Conservation (phyloP, 192 early-diverging fungal genomes). For the Linnemannia elongata region DNA sequence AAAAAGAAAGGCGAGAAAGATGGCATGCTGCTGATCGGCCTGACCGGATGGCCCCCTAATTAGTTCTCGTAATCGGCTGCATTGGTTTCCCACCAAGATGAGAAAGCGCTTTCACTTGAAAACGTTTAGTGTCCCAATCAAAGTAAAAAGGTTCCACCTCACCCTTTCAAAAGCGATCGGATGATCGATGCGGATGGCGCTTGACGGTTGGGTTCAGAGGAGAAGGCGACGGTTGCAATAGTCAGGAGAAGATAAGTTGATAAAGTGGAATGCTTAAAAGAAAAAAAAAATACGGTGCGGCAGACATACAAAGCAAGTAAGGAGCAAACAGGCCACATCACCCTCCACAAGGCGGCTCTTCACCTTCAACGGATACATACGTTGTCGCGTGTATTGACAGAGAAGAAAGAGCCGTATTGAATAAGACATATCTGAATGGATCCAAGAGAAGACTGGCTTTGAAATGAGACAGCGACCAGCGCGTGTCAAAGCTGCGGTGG, state of each 20-base stretch:
- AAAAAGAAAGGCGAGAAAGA: neutral
- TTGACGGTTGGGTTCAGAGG: neutral
- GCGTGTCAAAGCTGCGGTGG: neutral
- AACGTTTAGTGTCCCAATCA: neutral
- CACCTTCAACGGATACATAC: neutral
- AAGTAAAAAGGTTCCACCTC: neutral
- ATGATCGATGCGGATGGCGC: neutral
- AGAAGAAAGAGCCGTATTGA: neutral
- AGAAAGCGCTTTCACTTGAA: neutral
- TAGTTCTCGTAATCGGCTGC: neutral
- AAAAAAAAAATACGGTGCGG: neutral
- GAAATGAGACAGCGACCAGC: neutral
- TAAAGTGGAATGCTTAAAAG: neutral
- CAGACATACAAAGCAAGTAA: neutral
- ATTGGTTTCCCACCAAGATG: neutral
- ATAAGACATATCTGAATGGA: neutral
- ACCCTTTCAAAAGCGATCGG: neutral
- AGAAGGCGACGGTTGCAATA: neutral
- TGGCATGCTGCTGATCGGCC: neutral
- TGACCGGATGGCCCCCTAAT: neutral
- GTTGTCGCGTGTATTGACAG: neutral
- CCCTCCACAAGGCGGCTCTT: neutral
- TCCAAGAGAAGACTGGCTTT: neutral
- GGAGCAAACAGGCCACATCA: neutral
- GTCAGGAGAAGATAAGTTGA: neutral